A percentile compares a stretch with the other conserved stretches of the same genome.
phyloP scores from a whole-genome alignment of 2,329 filamentous ascomycete species.

The Aureobasidium subglaciale region DNA sequence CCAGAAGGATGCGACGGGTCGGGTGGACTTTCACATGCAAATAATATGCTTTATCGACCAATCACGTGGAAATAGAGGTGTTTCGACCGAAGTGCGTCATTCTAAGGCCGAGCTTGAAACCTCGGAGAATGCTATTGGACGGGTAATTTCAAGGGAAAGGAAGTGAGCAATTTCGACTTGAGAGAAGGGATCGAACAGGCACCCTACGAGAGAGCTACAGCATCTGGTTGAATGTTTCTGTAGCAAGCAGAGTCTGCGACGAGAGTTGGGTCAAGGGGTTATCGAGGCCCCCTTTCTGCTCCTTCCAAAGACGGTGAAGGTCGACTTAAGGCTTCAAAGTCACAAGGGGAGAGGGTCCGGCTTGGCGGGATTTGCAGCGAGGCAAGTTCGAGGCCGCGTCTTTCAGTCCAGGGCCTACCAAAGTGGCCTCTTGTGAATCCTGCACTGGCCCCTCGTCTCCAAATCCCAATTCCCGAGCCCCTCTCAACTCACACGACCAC shows the following conservation, averaged over 20 bases:
- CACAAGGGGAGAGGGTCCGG: neutral
- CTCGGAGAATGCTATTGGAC: neutral
- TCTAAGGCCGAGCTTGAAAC: neutral
- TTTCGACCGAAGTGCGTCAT: neutral
- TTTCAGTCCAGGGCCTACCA: neutral
- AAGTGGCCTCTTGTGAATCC: neutral
- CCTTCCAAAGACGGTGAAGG: neutral
- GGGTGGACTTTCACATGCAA: neutral
- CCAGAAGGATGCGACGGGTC: neutral
- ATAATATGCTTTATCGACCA: neutral
- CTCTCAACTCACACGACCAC: constrained; percentile 10
- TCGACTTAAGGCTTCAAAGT: too few relatives aligned
- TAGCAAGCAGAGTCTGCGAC: neutral
- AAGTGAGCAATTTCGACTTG: constrained; percentile 1
- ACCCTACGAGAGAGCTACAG: neutral
- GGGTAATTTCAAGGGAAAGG: constrained; percentile 4
- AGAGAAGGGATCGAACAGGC: neutral
- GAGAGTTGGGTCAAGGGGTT: neutral
- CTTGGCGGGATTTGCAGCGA: neutral
- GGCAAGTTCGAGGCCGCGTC: neutral
- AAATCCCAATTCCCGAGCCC: constrained; percentile 5
- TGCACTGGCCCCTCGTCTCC: constrained; percentile 2
- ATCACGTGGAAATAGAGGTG: neutral
- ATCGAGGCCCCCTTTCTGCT: neutral
- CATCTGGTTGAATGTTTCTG: neutral